Evolutionary conservation across 345 rosid genomes (phyloP), one percentile per base, ranked within the genome.

Genomic region (Gossypium stocksii): DNA sequence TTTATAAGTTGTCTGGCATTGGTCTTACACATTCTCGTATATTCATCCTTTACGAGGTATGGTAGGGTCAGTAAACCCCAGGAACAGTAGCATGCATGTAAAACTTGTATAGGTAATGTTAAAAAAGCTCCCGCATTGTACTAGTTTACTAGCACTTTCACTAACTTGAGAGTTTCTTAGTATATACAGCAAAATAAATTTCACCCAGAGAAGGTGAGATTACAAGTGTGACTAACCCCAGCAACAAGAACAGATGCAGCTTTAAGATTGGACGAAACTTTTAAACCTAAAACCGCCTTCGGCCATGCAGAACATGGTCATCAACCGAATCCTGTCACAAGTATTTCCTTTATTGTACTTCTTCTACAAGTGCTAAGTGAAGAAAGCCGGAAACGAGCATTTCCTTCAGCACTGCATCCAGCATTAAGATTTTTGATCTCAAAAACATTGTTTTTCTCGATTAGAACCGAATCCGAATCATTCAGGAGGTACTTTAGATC

Each of bases 401-500:
- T 54, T 54, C 59, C 25, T 54, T 19, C 59, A 19, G 20, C 59
- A 54, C 23, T n/a, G 59, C 59, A 8, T 54, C 20, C 59, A 54
- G 10, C 25, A 54, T 19, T n/a, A 19, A 8, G 62, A 57, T 57
- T 22, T 22, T 27, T 57, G 6, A 7, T 22, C 34, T 23, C 25
- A 16, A 22, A 57, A 57, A 57, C 62, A 57, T 57, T 22, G 62
- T 3, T 57, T 57, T 57, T 57, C 62, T 57, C 1, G 7, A 22
- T 57, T 57, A 22, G 29, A 57, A 57, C 29, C 62, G 11, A 57
- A 10, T 57, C 27, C 2, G 34, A 20, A 57, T 22, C 34, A 3
- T 57, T 2, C 22, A 3, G 2, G 14, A 1, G 59, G 23, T 51
- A 15, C 53, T 77, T 54, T 70, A 49, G 75, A 74, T 80, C 85